Evolutionary conservation across 2,329 filamentous ascomycete species (phyloP).

Genomic region (Thelonectria blattea): DNA sequence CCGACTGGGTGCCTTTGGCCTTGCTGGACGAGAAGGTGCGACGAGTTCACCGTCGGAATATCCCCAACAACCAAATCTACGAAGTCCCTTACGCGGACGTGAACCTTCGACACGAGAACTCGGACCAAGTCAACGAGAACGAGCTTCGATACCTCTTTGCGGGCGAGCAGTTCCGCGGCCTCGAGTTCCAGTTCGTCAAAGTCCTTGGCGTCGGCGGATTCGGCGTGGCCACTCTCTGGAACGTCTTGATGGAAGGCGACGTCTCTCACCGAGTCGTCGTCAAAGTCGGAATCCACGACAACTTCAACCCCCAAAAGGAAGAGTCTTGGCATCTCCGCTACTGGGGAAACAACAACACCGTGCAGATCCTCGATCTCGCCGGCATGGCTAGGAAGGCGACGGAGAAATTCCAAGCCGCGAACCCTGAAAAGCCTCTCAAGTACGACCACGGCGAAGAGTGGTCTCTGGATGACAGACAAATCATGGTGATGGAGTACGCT

Average conservation of each 20-base stretch:
- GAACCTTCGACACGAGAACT: not conserved
- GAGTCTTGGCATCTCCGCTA: constrained; percentile 37
- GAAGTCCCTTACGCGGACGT: too few relatives aligned
- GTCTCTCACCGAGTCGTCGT: constrained; percentile 35
- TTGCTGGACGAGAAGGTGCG: too few relatives aligned
- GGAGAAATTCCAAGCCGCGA: constrained; percentile 3
- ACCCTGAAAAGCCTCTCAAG: not conserved
- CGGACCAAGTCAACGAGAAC: not conserved
- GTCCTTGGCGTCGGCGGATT: constrained; percentile 38
- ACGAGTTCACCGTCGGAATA: too few relatives aligned
- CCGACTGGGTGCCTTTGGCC: too few relatives aligned
- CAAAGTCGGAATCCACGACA: constrained; percentile 23
- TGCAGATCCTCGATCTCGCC: constrained; percentile 36
- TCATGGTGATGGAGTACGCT: constrained; percentile 38
- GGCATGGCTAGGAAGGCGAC: constrained; percentile 19
- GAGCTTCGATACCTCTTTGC: not conserved
- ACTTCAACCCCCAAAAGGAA: constrained; percentile 26
- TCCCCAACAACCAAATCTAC: too few relatives aligned
- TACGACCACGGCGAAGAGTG: constrained; percentile 12
- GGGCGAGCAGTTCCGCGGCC: constrained; percentile 23
- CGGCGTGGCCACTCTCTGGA: constrained; percentile 36
- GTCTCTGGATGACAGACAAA: not conserved
- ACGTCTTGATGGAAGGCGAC: constrained; percentile 31
- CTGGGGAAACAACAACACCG: constrained; percentile 34
- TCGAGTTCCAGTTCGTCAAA: constrained; percentile 34